A percentile compares a stretch with the other conserved stretches of the same genome.
Evolutionary conservation across 192 early-diverging fungal species (phyloP).

Genomic region (Entrophospora sp.): DNA sequence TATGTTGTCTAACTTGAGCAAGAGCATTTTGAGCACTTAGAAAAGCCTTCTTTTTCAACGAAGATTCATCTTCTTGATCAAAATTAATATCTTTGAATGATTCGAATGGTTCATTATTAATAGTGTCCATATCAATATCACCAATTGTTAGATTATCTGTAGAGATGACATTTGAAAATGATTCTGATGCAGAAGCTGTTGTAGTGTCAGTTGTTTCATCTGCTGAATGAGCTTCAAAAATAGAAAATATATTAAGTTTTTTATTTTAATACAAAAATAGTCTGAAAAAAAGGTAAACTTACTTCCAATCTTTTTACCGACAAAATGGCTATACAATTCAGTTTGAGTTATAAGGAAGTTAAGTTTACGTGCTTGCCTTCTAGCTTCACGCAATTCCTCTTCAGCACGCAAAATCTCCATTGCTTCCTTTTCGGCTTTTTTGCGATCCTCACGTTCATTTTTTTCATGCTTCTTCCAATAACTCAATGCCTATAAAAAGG

Average conservation of each 20-base stretch:
- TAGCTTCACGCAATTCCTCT: slow-evolving; percentile 74
- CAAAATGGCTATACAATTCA: slow-evolving; percentile 87
- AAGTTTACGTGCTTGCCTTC: slow-evolving; percentile 79
- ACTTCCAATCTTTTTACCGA: slow-evolving; percentile 68
- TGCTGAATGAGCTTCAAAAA: too few relatives aligned
- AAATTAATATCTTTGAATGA: slow-evolving; percentile 62
- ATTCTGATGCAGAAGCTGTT: too few relatives aligned
- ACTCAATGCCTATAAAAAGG: slow-evolving; percentile 57
- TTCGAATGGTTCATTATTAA: background rate
- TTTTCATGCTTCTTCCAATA: slow-evolving; percentile 90
- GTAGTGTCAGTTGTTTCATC: too few relatives aligned
- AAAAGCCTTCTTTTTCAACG: slow-evolving; percentile 59
- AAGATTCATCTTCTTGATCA: slow-evolving; percentile 67
- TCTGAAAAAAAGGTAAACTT: slow-evolving; percentile 16
- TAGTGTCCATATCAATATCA: slow-evolving; percentile 9
- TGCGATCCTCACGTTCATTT: slow-evolving; percentile 81
- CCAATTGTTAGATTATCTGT: too few relatives aligned
- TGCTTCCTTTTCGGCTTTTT: slow-evolving; percentile 81
- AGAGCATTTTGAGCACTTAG: slow-evolving; percentile 70
- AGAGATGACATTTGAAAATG: too few relatives aligned
- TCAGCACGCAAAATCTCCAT: slow-evolving; percentile 66
- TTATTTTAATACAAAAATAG: too few relatives aligned
- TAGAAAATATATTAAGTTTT: too few relatives aligned
- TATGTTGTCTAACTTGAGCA: slow-evolving; percentile 54
- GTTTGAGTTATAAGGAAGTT: slow-evolving; percentile 91